Conservation (phyloP, 2,329 filamentous ascomycete species). For the Xylariaceae sp. region DNA sequence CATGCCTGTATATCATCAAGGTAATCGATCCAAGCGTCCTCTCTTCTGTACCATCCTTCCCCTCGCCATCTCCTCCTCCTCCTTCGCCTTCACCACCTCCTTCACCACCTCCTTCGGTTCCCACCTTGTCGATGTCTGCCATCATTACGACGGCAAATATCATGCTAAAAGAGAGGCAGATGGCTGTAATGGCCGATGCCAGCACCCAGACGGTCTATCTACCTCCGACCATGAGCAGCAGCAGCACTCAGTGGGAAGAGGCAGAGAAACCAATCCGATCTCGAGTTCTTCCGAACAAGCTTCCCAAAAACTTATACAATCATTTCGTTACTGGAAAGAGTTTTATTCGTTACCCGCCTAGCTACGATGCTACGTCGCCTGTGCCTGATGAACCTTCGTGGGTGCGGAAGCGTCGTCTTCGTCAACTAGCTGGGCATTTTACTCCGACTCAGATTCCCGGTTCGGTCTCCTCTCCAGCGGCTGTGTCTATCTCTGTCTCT, state of each 20-base stretch:
- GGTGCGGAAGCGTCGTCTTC: no score
- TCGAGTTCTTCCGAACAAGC: no score
- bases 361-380: no score
- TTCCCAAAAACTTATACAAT: no score
- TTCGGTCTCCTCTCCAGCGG: no score
- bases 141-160: conserved; percentile 1
- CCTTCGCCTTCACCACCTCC: not conserved
- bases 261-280: not conserved
- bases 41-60: no score
- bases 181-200: not conserved
- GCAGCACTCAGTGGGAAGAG: conserved; percentile 6
- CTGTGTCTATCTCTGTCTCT: no score
- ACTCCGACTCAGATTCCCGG: no score
- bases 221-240: not conserved
- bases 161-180: not conserved
- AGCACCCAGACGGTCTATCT: not conserved
- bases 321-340: no score
- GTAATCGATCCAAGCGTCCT: not conserved
- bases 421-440: no score
- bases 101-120: not conserved
- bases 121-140: not conserved
- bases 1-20: not conserved
- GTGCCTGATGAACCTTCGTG: no score
- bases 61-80: not conserved
- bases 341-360: no score